Conservation (phyloP, 2,329 filamentous ascomycete species). For the Metarhizium sp. region DNA sequence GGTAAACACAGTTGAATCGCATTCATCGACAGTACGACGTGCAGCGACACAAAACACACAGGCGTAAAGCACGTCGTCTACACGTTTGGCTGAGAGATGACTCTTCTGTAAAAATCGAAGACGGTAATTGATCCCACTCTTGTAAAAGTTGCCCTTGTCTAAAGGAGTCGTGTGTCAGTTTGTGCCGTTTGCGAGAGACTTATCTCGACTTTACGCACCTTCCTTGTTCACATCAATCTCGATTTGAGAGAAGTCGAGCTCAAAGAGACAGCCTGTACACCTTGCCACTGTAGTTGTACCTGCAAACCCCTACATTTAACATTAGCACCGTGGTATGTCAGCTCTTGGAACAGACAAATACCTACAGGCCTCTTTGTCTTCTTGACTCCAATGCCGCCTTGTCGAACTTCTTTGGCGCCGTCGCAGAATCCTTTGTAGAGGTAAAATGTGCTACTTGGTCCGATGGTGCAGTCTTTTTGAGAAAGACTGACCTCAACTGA, state of each 20-base stretch:
- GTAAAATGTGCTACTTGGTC: conserved; percentile 38
- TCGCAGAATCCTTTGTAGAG: conserved; percentile 45
- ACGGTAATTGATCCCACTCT: conserved; percentile 38
- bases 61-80: conserved; percentile 44
- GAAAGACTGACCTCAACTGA: not conserved
- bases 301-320: conserved; percentile 28
- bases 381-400: conserved; percentile 39
- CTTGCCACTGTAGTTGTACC: conserved; percentile 35
- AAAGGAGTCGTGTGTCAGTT: not conserved
- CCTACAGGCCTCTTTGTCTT: conserved; percentile 40
- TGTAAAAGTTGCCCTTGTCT: conserved; percentile 33
- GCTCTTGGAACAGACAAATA: not conserved
- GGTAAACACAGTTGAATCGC: conserved; percentile 49
- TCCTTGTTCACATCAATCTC: conserved; percentile 40
- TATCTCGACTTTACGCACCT: conserved; percentile 25
- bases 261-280: conserved; percentile 43
- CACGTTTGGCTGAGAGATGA: conserved; percentile 38
- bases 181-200: not conserved
- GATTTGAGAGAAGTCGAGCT: conserved; percentile 43
- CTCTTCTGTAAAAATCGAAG: conserved; percentile 47
- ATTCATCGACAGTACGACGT: conserved; percentile 40
- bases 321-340: not conserved
- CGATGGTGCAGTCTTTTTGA: conserved; percentile 32
- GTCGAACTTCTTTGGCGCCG: conserved; percentile 40
- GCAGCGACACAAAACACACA: conserved; percentile 44